Conservation (phyloP, 768 basidiomycete genomes). For the Hericium rajendrae region DNA sequence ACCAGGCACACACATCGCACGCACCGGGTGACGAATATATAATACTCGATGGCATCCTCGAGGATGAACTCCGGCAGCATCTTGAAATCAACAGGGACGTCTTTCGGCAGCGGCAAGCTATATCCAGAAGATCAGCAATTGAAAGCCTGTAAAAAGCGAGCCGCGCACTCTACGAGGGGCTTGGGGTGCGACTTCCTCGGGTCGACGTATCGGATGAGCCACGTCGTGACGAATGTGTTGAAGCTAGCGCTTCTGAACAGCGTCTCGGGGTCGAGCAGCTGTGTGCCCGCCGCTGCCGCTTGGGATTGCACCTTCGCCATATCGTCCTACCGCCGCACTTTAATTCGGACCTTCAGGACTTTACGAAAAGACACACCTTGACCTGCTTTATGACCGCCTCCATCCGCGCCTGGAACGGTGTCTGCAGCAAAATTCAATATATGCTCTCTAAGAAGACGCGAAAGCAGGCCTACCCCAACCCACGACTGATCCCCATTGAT, state of each 20-base stretch:
- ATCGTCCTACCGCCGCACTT: slow-evolving; percentile 37
- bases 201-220: slow-evolving; percentile 88
- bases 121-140: background rate
- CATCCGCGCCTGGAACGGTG: slow-evolving; percentile 63
- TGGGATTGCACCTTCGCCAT: slow-evolving; percentile 60
- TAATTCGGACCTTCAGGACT: background rate
- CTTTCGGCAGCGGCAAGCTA: slow-evolving; percentile 77
- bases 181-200: slow-evolving; percentile 70
- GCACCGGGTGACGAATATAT: slow-evolving; percentile 75
- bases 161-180: slow-evolving; percentile 51
- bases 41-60: slow-evolving; percentile 88
- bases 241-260: slow-evolving; percentile 72
- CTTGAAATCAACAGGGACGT: slow-evolving; percentile 77
- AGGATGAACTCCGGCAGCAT: slow-evolving; percentile 89
- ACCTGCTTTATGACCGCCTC: slow-evolving; percentile 69
- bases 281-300: slow-evolving; percentile 75
- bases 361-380: slow-evolving; percentile 39
- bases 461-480: slow-evolving; percentile 53
- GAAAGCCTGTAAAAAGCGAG: slow-evolving; percentile 3
- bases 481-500: slow-evolving; percentile 71
- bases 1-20: slow-evolving; percentile 14
- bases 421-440: slow-evolving; percentile 29
- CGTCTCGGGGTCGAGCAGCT: slow-evolving; percentile 80
- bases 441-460: background rate
- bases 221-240: slow-evolving; percentile 84